Evolutionary conservation across 2,329 filamentous ascomycete species (phyloP).

Genomic region (Ascochyta pisi): DNA sequence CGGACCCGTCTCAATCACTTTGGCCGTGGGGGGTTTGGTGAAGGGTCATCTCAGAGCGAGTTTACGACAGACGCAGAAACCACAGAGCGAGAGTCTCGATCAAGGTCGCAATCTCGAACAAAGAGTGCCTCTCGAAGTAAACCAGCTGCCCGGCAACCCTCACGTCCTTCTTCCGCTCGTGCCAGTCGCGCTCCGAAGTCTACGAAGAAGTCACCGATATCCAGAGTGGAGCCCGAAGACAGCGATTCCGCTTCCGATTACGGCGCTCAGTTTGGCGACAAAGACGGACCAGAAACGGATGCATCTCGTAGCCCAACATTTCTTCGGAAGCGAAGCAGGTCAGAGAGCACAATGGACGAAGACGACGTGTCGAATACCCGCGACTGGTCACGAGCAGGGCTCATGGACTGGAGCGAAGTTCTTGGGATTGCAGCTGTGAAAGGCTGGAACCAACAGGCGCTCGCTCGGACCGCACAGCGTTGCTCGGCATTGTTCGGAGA

Average conservation of each 20-base stretch:
- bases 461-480: conserved; percentile 74
- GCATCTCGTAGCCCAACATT: neutral
- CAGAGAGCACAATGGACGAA: conserved; percentile 15
- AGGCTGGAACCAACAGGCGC: conserved; percentile 69
- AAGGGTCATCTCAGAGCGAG: conserved; percentile 41
- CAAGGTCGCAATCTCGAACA: conserved; percentile 25
- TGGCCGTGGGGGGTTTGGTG: conserved; percentile 27
- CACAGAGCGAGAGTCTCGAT: conserved; percentile 17
- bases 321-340: conserved; percentile 23
- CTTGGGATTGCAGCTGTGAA: conserved; percentile 77
- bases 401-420: conserved; percentile 81
- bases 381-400: conserved; percentile 24
- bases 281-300: conserved; percentile 1
- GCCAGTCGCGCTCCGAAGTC: conserved; percentile 5
- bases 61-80: conserved; percentile 37
- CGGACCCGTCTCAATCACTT: conserved; percentile 65
- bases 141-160: conserved; percentile 15
- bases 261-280: conserved; percentile 27
- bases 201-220: neutral
- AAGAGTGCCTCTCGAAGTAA: conserved; percentile 18
- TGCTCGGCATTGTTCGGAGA: conserved; percentile 80
- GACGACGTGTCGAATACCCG: conserved; percentile 19
- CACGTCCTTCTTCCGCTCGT: conserved; percentile 15
- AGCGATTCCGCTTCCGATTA: conserved; percentile 53
- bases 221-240: conserved; percentile 39